Evolutionary conservation across 345 rosid genomes (phyloP), one percentile per base, ranked within the genome.

Genomic region (Eutrema japonicum): DNA sequence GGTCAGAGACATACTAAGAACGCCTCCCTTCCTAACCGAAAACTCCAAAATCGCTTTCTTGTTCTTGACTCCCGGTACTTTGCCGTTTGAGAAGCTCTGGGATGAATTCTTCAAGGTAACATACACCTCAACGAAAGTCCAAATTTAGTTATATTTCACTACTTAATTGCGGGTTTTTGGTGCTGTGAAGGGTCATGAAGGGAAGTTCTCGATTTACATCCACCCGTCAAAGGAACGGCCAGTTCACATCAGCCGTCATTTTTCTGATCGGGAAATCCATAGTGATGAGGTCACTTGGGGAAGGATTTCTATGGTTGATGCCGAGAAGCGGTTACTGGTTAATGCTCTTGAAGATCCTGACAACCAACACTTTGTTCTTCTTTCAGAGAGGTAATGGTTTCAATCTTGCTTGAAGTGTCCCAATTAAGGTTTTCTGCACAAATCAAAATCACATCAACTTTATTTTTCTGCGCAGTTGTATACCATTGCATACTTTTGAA

Each of bases 81-180:
- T 94, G 72, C 97, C 98, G 56, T 92, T 94, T 33, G 99, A 94
- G 93, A 86, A 70, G 87, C 86, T 94, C 35, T 94, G 99, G 97
- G 96, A 92, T 74, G 91, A 74, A 66, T 95, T 92, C 80, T 92
- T 95, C 42, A 73, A 76, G 58, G 99, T 95, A 82, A 70, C 18
- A 38, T 12, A 49, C 53, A 57, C 10, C 32, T 43, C 9, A 22
- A 9, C 0, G 4, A 12, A 22, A 37, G 45, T 45, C 37, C 29
- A 47, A 36, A 10, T 36, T 7, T 36, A 38, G 58, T 43, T 55
- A 32, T 59, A 54, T 30, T 33, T 70, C 45, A 38, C 14, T 68
- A 18, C 45, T 14, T 2, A 33, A 33, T 49, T 2, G 16, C 2
- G 18, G 2, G 6, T 26, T 14, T 40, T 52, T 75, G 60, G 13